Conservation (phyloP, 2,329 filamentous ascomycete genomes). For the Fusarium sp. region DNA sequence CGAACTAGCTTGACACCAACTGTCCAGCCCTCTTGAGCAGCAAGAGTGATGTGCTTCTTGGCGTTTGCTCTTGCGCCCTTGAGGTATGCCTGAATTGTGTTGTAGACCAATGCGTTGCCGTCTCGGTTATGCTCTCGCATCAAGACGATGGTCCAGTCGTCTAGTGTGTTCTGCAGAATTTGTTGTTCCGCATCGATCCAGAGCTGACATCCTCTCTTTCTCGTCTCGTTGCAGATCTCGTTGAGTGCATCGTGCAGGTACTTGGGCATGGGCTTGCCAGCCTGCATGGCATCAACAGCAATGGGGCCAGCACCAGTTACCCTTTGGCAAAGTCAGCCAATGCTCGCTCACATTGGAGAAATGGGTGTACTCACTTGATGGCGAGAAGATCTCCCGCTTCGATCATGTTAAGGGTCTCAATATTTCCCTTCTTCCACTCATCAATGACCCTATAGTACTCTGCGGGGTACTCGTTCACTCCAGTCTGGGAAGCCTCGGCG, state of each 20-base stretch:
- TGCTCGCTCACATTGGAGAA: fast-evolving
- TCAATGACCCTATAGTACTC: conserved; percentile 43
- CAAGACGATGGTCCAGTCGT: conserved; percentile 44
- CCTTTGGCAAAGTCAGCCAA: conserved; percentile 32
- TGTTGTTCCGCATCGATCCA: conserved; percentile 60
- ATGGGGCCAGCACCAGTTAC: conserved; percentile 55
- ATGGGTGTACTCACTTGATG: conserved; percentile 58
- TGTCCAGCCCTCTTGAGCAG: conserved; percentile 60
- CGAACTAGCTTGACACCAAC: conserved; percentile 67
- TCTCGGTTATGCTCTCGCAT: conserved; percentile 53
- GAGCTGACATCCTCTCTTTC: conserved; percentile 50
- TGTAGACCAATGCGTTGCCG: conserved; percentile 50
- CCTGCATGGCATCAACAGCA: conserved; percentile 51
- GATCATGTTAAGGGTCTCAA: conserved; percentile 63
- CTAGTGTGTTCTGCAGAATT: conserved; percentile 52
- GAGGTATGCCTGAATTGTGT: conserved; percentile 68
- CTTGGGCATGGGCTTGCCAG: conserved; percentile 45
- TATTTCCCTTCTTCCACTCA: conserved; percentile 63
- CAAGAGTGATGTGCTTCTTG: conserved; percentile 57
- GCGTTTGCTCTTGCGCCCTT: conserved; percentile 57
- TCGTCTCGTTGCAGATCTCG: conserved; percentile 51
- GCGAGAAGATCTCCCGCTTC: conserved; percentile 66
- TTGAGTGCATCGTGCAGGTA: conserved; percentile 53
- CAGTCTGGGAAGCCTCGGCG: conserved; percentile 23
- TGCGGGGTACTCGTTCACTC: conserved; percentile 10